phyloP scores from a whole-genome alignment of 1,139 yeast species.

The Saccharomycopsis crataegensis region DNA sequence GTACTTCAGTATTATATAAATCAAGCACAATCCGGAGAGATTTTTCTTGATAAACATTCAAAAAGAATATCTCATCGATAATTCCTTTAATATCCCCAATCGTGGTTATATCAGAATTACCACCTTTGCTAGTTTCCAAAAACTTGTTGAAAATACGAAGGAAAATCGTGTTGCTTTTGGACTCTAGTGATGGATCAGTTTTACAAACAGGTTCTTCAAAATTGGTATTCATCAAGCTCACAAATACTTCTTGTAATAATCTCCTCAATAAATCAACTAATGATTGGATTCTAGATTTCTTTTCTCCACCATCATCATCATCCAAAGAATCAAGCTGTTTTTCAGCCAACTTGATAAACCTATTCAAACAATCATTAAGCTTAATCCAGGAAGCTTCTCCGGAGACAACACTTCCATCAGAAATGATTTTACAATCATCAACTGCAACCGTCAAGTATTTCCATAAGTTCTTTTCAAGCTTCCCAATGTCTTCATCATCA shows the following conservation, averaged over 20 bases:
- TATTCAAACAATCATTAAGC: background rate
- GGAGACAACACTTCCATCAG: slow-evolving; percentile 10
- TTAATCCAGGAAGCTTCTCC: slow-evolving; percentile 37
- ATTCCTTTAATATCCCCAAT: slow-evolving; percentile 55
- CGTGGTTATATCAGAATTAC: slow-evolving; percentile 31
- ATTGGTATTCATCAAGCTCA: slow-evolving; percentile 37
- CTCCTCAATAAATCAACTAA: slow-evolving; percentile 33
- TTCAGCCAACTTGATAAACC: slow-evolving; percentile 22
- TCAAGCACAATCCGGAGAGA: slow-evolving; percentile 46
- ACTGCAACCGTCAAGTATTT: slow-evolving; percentile 33
- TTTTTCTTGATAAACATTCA: slow-evolving; percentile 57
- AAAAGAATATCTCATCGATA: slow-evolving; percentile 54
- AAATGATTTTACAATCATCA: slow-evolving; percentile 25
- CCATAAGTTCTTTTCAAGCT: slow-evolving; percentile 27
- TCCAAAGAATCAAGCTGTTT: slow-evolving; percentile 7
- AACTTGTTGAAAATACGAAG: slow-evolving; percentile 44
- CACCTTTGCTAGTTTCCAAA: slow-evolving; percentile 29
- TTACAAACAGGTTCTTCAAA: background rate
- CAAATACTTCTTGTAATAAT: slow-evolving; percentile 45
- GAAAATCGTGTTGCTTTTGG: slow-evolving; percentile 34
- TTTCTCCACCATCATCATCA: slow-evolving; percentile 9
- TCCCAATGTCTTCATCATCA: slow-evolving; percentile 19
- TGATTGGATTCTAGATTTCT: too few species aligned
- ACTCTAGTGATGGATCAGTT: too few species aligned
- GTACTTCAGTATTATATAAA: slow-evolving; percentile 47